phyloP scores from a whole-genome alignment of 768 basidiomycete genomes.

The Aureoboletus auriporus region DNA sequence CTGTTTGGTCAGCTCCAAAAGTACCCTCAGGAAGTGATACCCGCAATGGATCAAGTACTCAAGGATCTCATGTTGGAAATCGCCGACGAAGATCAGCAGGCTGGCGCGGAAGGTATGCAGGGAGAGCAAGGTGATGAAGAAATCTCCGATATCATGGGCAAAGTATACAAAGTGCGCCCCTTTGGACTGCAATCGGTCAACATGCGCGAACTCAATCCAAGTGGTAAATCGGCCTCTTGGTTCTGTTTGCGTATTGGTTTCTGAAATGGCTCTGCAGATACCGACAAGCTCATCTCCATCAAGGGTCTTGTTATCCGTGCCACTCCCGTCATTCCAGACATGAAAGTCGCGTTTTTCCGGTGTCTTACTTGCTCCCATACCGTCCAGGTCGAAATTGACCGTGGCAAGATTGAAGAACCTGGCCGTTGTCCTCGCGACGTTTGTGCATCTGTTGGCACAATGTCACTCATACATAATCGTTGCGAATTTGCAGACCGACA shows the following conservation, averaged over 20 bases:
- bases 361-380: conserved; percentile 95
- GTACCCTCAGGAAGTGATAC: conserved; percentile 96
- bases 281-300: conserved; percentile 94
- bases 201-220: conserved; percentile 94
- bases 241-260: neutral
- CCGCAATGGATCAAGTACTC: conserved; percentile 94
- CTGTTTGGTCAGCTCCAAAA: conserved; percentile 80
- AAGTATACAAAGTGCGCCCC: conserved; percentile 90
- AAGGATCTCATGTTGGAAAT: conserved; percentile 90
- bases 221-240: conserved; percentile 46
- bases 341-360: conserved; percentile 98
- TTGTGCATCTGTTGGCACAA: conserved; percentile 82
- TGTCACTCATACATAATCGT: conserved; percentile 95
- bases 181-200: conserved; percentile 82
- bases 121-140: conserved; percentile 78
- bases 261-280: conserved; percentile 52
- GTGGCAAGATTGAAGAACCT: conserved; percentile 97
- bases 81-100: conserved; percentile 75
- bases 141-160: conserved; percentile 81
- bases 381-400: conserved; percentile 94
- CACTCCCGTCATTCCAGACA: conserved; percentile 97
- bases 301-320: conserved; percentile 97
- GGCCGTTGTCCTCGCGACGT: conserved; percentile 89
- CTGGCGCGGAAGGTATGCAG: conserved; percentile 69
- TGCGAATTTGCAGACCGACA: conserved; percentile 96